These are phyloP conservation scores for Mycena belliarum DNA, from an alignment of 768 basidiomycete genomes.

Conservation along the genomic window DNA sequence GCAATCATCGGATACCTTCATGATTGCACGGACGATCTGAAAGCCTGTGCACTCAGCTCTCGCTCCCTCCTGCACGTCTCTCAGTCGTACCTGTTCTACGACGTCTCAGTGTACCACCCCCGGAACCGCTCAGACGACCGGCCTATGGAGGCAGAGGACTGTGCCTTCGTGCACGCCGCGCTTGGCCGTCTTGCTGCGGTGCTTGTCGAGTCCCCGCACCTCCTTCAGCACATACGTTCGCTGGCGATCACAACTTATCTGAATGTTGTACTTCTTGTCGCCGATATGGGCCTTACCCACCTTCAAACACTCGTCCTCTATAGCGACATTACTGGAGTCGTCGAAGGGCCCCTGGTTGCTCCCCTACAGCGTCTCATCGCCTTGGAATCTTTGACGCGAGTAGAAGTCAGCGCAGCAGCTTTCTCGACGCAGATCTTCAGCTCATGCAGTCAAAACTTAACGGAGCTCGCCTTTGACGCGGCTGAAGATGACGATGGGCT, in stretches of 20 bases:
- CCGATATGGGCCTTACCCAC: background rate
- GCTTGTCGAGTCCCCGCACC: background rate
- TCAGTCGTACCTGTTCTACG: background rate
- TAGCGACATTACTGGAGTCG: background rate
- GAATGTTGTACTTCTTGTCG: background rate
- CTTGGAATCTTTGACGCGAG: background rate
- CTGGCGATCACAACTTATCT: background rate
- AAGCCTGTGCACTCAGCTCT: background rate
- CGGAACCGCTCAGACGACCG: background rate
- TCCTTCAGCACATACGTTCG: background rate
- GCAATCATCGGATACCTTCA: background rate
- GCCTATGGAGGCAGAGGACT: background rate
- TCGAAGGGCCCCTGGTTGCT: background rate
- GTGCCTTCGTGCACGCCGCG: background rate
- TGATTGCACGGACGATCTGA: background rate
- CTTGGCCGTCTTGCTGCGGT: background rate
- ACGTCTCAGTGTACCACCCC: background rate
- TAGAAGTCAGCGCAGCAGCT: background rate
- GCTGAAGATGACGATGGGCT: background rate
- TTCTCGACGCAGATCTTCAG: background rate
- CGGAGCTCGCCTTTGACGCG: background rate
- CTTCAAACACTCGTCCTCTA: background rate
- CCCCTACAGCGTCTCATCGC: background rate
- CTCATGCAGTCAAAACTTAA: background rate
- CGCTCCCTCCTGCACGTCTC: background rate